Conservation (phyloP, 2,329 filamentous ascomycete genomes). For the Microascus cirrosus region DNA sequence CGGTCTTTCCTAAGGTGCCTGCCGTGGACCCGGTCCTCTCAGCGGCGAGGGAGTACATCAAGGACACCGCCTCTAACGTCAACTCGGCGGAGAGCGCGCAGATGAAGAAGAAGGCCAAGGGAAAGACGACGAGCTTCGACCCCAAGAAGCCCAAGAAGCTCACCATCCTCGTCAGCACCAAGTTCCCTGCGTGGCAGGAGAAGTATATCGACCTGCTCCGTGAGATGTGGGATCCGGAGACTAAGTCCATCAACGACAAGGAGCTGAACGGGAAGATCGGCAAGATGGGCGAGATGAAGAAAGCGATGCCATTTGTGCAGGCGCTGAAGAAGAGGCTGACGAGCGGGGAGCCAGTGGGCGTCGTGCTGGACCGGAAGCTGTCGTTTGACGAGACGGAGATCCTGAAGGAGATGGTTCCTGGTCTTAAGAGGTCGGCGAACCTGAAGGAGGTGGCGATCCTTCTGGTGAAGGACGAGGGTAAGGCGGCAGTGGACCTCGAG, state of each 20-base stretch:
- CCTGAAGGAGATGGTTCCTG: conserved; percentile 66
- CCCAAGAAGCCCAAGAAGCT: conserved; percentile 87
- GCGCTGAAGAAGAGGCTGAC: conserved; percentile 72
- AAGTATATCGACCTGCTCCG: conserved; percentile 76
- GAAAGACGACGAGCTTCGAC: conserved; percentile 76
- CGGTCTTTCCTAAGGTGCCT: conserved; percentile 61
- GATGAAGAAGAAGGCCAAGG: conserved; percentile 85
- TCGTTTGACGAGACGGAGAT: conserved; percentile 75
- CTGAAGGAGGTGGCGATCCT: conserved; percentile 64
- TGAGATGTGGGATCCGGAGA: conserved; percentile 52
- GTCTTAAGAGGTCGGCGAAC: conserved; percentile 63
- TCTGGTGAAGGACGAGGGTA: conserved; percentile 57
- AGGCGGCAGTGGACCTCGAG: conserved; percentile 46
- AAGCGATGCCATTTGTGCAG: conserved; percentile 96
- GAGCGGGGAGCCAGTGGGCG: conserved; percentile 51
- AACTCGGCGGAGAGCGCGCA: conserved; percentile 74
- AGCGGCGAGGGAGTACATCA: conserved; percentile 74
- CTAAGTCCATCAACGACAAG: conserved; percentile 65
- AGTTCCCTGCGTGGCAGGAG: conserved; percentile 84
- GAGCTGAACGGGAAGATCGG: conserved; percentile 65
- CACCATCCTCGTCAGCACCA: conserved; percentile 69
- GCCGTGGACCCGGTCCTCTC: conserved; percentile 55
- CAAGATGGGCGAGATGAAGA: conserved; percentile 87
- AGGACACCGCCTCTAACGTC: conserved; percentile 65
- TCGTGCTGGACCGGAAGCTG: conserved; percentile 74